These are phyloP conservation scores for Xanthoconium purpureum DNA, from an alignment of 768 basidiomycete genomes.

Conservation along the genomic window DNA sequence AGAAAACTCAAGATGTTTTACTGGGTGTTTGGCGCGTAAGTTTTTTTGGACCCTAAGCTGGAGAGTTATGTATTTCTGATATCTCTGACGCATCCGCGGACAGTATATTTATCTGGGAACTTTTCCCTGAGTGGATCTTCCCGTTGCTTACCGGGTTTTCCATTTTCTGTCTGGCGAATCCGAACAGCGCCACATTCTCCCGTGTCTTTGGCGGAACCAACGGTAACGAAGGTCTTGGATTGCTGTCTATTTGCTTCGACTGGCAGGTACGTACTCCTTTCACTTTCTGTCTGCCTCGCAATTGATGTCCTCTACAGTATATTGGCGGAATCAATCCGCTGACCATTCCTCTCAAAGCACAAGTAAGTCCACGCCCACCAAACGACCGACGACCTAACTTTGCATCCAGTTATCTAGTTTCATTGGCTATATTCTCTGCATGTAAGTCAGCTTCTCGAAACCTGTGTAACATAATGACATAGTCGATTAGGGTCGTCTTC, in stretches of 20 bases:
- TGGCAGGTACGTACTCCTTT: conserved; percentile 37
- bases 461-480: not conserved
- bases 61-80: conserved; percentile 6
- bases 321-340: conserved; percentile 43
- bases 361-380: conserved; percentile 22
- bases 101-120: conserved; percentile 29
- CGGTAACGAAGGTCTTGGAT: conserved; percentile 66
- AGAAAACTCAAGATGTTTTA: conserved; percentile 39
- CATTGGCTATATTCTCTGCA: conserved; percentile 52
- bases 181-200: conserved; percentile 29
- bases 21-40: conserved; percentile 28
- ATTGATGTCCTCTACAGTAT: conserved; percentile 16
- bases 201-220: conserved; percentile 62
- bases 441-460: conserved; percentile 33
- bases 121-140: conserved; percentile 35
- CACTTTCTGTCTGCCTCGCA: not conserved
- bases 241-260: conserved; percentile 60
- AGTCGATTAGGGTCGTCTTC: conserved; percentile 33
- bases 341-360: conserved; percentile 54
- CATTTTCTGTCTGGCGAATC: conserved; percentile 57
- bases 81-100: conserved; percentile 8
- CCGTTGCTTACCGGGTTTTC: conserved; percentile 61
- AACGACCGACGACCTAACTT: not conserved
- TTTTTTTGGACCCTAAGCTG: not conserved
- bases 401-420: conserved; percentile 40